Evolutionary conservation across 371 early-diverging fungal genomes (phyloP), one percentile per base, ranked within the genome.

Genomic region (Choanephora cucurbitarum): DNA sequence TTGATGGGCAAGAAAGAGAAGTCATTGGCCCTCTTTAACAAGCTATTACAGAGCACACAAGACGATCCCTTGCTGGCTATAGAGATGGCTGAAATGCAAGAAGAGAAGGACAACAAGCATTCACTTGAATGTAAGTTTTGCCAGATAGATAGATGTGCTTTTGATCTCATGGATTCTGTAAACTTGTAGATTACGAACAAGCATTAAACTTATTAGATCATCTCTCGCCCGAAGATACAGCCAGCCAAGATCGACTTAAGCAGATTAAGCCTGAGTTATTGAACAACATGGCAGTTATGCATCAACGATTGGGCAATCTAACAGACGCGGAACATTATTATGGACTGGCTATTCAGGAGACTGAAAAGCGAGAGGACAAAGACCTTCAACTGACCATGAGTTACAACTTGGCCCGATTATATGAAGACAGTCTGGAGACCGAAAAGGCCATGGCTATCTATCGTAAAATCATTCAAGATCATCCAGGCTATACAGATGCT

Each of bases 351-450:
- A 60, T 80, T 32, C 62, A 69, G 44, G 75, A 67, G 51, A 70
- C 52, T 19, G 73, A 77, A 32, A 31, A 37, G 9, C 48, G 53
- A 9, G 39, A 58, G 0, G 62, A 64, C 32, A 57, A 58, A 22
- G 58, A 75, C 31, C 39, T 70, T 13, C 61, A 72, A 37, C 42
- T 74, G 0, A 91, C 91, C 0, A 75, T 94, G n/a, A 70, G 68
- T 17, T 96, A 93, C 71, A 97, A 96, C 63, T 65, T 89, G 14
- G 95, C 86, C 1, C 82, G 93, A n/a, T 64, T 91, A 15, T 81
- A 83, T 45, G 97, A 97, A 66, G 79, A 76, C 13, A 63, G 67
- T 13, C 80, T 85, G 1, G 78, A 87, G 21, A 59, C 69, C 21
- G 72, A 76, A 18, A 70, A 82, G 49, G 97, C 96, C 1, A 73